Evolutionary conservation across 1,284 basidiomycete genomes (phyloP), one percentile per base, ranked within the genome.

Genomic region (Heterobasidion parviporum): DNA sequence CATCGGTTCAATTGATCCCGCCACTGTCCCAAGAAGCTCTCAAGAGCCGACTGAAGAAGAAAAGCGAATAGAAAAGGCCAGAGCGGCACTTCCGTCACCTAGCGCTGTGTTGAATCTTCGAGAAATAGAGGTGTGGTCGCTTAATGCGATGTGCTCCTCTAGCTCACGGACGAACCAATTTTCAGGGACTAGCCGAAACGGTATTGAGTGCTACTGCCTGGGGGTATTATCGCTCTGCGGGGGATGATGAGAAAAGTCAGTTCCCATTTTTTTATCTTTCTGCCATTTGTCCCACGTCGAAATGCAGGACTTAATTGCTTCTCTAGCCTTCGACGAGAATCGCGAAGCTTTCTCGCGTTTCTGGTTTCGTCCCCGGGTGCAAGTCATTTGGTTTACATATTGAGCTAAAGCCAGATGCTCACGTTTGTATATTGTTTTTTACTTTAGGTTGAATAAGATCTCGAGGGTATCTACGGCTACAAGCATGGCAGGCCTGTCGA

Each of bases 281-380:
- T 26, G 18, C 45, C 16, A 6, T 7, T 43, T 34, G 18, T 50
- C 32, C 35, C 33, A n/a, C 50, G 14, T 47, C 50, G 47, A 50
- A 32, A 35, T 16, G 26, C 38, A 41, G 26, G 54, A 48, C 50
- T n/a, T 20, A 8, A 50, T 10, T 51, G 32, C 54, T 56, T 50
- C 52, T 26, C 47, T 33, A 74, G 74, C 74, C 10, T 70, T 72
- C 54, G 64, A 65, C 16, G 74, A 79, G 61, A 81, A 81, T 61
- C 64, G 65, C 20, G 66, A 70, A 51, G 72, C 77, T 1, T 81
- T 73, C 65, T 68, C 65, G 46, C 68, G 73, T 18, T 79, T 78
- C 65, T 80, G 70, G 68, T 80, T 81, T 70, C 69, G 75, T 14
- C 80, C 79, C 4, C 69, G 77, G 26, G 72, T 78, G 70, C 70